Evolutionary conservation across 2,329 filamentous ascomycete genomes (phyloP).

Genomic region (Fusarium lyarnte): DNA sequence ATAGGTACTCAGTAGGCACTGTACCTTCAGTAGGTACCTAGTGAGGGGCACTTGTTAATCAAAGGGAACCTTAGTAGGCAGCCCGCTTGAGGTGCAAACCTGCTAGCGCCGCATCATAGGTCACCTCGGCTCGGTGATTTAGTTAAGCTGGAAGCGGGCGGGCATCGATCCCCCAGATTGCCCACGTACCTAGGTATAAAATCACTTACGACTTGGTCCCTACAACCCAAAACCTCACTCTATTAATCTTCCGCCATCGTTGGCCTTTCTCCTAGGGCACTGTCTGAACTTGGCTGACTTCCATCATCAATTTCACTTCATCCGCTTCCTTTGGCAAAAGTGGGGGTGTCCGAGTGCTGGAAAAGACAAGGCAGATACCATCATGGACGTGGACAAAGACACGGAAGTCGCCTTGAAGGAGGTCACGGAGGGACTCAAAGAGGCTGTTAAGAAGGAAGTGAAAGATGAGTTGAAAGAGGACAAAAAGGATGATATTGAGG

Average conservation of each 20-base stretch:
- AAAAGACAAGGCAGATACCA: constrained; percentile 8
- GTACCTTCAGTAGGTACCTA: neutral
- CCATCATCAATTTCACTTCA: neutral
- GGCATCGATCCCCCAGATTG: constrained; percentile 5
- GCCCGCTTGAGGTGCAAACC: neutral
- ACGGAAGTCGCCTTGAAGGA: constrained; percentile 39
- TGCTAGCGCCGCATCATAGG: constrained; percentile 25
- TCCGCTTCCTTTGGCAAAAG: constrained; percentile 15
- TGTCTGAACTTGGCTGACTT: neutral
- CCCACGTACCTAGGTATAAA: constrained; percentile 12
- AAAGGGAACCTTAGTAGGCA: neutral
- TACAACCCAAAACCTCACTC: constrained; percentile 3
- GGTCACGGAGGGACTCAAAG: constrained; percentile 28
- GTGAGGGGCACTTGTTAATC: constrained; percentile 13
- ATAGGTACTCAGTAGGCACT: too few relatives aligned
- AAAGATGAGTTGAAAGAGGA: constrained; percentile 36
- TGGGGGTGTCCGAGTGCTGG: constrained; percentile 23
- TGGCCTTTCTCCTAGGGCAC: neutral
- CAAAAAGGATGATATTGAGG: constrained; percentile 20
- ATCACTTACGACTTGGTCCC: constrained; percentile 12
- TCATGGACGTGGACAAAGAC: constrained; percentile 38
- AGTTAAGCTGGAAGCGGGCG: constrained; percentile 9
- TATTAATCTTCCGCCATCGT: neutral
- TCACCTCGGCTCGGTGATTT: constrained; percentile 32
- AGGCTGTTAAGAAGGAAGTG: constrained; percentile 18